A percentile compares a stretch with the other conserved stretches of the same genome.
These are phyloP conservation scores for Arthrobotrys musiformis DNA, from an alignment of 2,329 filamentous ascomycete species.

Conservation along the genomic window DNA sequence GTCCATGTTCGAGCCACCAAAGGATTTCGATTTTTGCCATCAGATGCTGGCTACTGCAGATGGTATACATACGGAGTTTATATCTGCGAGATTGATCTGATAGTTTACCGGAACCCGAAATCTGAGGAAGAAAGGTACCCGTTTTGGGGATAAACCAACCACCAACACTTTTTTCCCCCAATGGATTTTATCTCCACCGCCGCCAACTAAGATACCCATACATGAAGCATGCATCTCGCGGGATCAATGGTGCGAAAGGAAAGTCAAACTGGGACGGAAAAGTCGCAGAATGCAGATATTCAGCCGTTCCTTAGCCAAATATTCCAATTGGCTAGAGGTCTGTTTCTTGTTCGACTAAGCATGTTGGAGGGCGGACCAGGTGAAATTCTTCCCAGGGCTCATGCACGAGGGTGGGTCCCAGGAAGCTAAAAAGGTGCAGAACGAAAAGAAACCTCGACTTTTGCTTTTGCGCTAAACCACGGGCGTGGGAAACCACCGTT, in stretches of 20 bases:
- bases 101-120: not conserved
- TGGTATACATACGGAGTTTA: not conserved
- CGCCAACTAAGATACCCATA: not conserved
- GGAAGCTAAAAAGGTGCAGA: constrained; percentile 44
- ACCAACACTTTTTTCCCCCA: not conserved
- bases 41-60: not conserved
- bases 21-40: too few relatives aligned
- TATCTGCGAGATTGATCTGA: constrained; percentile 19
- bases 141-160: not conserved
- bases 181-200: constrained; percentile 5
- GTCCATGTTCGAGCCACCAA: too few relatives aligned
- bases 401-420: constrained; percentile 43
- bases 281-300: not conserved
- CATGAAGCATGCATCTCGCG: constrained; percentile 38
- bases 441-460: constrained; percentile 44
- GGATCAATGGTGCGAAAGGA: constrained; percentile 7
- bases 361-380: constrained; percentile 35
- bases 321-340: constrained; percentile 37
- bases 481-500: constrained; percentile 23
- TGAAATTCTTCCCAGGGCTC: constrained; percentile 41
- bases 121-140: not conserved
- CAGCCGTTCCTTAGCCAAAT: constrained; percentile 52
- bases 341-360: too few relatives aligned
- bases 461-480: constrained; percentile 22
- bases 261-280: constrained; percentile 8